Evolutionary conservation across 257 asterid genomes (phyloP), one percentile per base, ranked within the genome.

Genomic region (Primulina tabacum): DNA sequence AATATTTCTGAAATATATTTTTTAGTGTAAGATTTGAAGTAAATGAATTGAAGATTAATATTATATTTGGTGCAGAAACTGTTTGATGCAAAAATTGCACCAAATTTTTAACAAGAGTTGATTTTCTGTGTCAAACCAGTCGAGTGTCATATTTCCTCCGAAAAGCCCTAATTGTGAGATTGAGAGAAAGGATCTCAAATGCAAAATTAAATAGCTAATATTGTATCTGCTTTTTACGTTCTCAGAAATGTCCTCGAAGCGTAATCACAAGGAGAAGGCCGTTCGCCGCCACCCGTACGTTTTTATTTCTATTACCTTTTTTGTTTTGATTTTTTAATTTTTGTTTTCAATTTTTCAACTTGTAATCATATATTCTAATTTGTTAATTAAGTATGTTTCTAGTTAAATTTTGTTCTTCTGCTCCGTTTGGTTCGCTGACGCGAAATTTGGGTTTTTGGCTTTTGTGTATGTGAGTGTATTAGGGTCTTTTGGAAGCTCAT

Each of bases 191-290:
- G 68, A 29, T 47, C 20, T n/a, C 56, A 6, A 47, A 47, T 47
- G 20, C 20, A 16, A 47, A 47, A 14, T 14, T 4, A 5, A 16
- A 14, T 43, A 47, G 56, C 18, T 47, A 47, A 14, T 5, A 16
- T 47, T 16, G 18, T 4, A 4, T 14, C 78, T 66, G 24, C 12
- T 30, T 29, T 11, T 12, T 21, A 21, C 53, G 32, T 50, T 43
- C 40, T 61, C 70, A n/a, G 60, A 28, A 52, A 85, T 82, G 89
- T 85, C 87, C 69, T 14, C 87, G 67, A 80, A 85, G 81, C 84
- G 84, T 24, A 77, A 74, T 74, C 64, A 75, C 74, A 85, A 82
- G 83, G 89, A 85, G 26, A 85, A 80, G 69, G 67, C 72, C 66
- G 53, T 72, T 61, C 89, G 89, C 60, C 84, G 84, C 63, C 74